A percentile compares a stretch with the other conserved stretches of the same genome.
Conservation (phyloP, 2,329 filamentous ascomycete species). For the Aureobasidium sp. region DNA sequence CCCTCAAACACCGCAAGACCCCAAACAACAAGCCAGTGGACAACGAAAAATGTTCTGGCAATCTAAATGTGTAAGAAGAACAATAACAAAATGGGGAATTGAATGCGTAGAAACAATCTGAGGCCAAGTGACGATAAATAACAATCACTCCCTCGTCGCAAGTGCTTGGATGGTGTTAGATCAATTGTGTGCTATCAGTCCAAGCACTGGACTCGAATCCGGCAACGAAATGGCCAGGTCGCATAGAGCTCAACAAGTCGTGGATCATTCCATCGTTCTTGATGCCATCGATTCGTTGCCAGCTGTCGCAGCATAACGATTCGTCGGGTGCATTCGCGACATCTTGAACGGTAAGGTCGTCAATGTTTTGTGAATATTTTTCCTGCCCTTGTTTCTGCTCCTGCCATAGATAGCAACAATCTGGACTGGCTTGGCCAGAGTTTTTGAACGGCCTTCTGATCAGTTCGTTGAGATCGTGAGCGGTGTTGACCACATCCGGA, state of each 20-base stretch:
- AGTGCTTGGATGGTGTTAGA: too few relatives aligned
- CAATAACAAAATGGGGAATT: too few relatives aligned
- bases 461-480: not conserved
- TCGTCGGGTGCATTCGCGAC: not conserved
- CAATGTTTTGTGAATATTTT: not conserved
- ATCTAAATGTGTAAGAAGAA: too few relatives aligned
- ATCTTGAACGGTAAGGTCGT: not conserved
- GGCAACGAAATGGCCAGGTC: not conserved
- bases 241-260: not conserved
- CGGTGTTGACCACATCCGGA: not conserved
- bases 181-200: not conserved
- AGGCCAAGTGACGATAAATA: too few relatives aligned
- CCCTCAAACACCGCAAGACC: too few relatives aligned
- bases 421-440: not conserved
- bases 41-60: too few relatives aligned
- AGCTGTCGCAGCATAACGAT: not conserved
- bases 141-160: too few relatives aligned
- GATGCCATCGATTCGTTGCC: constrained; percentile 2
- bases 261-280: constrained; percentile 8
- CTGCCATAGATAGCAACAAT: not conserved
- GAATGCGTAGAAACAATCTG: too few relatives aligned
- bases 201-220: not conserved
- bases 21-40: too few relatives aligned
- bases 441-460: not conserved
- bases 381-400: not conserved